Conservation (phyloP, 2,329 filamentous ascomycete genomes). For the Colletotrichum plurivorum region DNA sequence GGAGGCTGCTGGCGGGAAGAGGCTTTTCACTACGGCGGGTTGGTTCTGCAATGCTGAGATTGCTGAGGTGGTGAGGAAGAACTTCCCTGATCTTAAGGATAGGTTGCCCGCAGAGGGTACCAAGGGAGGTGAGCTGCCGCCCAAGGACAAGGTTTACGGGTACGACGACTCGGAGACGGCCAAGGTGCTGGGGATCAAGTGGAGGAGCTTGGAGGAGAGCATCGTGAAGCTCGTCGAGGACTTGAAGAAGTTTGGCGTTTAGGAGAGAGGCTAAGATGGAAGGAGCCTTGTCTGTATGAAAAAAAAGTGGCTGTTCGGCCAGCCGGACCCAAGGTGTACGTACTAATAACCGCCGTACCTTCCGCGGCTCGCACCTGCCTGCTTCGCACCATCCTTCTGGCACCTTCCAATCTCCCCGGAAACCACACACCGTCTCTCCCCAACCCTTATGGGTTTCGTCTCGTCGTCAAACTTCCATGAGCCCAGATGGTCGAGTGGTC, state of each 20-base stretch:
- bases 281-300: too few relatives aligned
- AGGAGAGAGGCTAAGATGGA: slow-evolving; percentile 7
- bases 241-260: slow-evolving; percentile 46
- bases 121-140: slow-evolving; percentile 58
- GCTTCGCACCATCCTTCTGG: too few relatives aligned
- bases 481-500: too few relatives aligned
- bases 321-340: too few relatives aligned
- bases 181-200: slow-evolving; percentile 74
- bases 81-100: slow-evolving; percentile 66
- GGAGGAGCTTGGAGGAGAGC: slow-evolving; percentile 72
- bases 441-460: too few relatives aligned
- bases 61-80: slow-evolving; percentile 57
- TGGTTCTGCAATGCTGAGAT: slow-evolving; percentile 63
- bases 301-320: too few relatives aligned
- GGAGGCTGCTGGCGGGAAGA: slow-evolving; percentile 62
- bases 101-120: slow-evolving; percentile 61
- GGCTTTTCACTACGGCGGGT: slow-evolving; percentile 65
- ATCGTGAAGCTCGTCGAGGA: slow-evolving; percentile 71
- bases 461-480: too few relatives aligned
- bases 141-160: slow-evolving; percentile 60
- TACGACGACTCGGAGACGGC: slow-evolving; percentile 72
- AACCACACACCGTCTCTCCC: too few relatives aligned
- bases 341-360: too few relatives aligned
- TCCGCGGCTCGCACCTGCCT: too few relatives aligned
- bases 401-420: too few relatives aligned